Evolutionary conservation across 352 stramenopile genomes (phyloP), one percentile per base, ranked within the genome.

Genomic region (Globisporangium cystogenes): DNA sequence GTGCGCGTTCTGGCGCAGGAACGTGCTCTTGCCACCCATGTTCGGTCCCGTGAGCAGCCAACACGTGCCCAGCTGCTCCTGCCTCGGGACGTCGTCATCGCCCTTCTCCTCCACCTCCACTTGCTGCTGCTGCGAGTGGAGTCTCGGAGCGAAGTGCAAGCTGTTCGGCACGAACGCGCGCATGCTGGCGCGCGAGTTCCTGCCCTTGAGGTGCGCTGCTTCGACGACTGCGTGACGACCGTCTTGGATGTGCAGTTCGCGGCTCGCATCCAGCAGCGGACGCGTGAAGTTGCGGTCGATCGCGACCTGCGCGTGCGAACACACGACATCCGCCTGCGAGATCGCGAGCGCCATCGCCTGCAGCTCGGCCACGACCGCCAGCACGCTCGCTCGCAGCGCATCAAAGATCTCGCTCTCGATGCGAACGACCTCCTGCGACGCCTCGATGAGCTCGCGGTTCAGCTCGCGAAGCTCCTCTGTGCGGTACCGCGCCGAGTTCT

Each of bases 21-120:
- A 93, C 0, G 86, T 96, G 58, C 71, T 89, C 55, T 96, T 96
- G 12, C 86, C 86, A 15, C 85, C 86, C 85, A 95, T 94, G 48
- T 96, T 96, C 1, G 85, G 84, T 1, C 86, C 86, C 1, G 85
- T 96, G n/a, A 96, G 59, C 29, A 96, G 56, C 81, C 82, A 93
- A 53, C 77, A 89, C 10, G 69, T 70, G 0, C 65, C 72, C 24
- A 40, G 26, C 54, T 62, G 4, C 26, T 29, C 26, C 2, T 29
- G 26, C 5, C 26, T 29, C 5, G 26, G n/a, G n/a, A n/a, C n/a
- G n/a, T n/a, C n/a, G n/a, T n/a, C n/a, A n/a, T n/a, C 26, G 26
- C 26, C 26, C 5, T 29, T 5, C 26, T 29, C 26, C 12, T 7
- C 16, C 11, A 64, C 57, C 4, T 18, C 43, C 12, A 15, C 16